A percentile compares a stretch with the other conserved stretches of the same genome.
Evolutionary conservation across 139 green algal species (phyloP).

Genomic region (Gonium pectorale): DNA sequence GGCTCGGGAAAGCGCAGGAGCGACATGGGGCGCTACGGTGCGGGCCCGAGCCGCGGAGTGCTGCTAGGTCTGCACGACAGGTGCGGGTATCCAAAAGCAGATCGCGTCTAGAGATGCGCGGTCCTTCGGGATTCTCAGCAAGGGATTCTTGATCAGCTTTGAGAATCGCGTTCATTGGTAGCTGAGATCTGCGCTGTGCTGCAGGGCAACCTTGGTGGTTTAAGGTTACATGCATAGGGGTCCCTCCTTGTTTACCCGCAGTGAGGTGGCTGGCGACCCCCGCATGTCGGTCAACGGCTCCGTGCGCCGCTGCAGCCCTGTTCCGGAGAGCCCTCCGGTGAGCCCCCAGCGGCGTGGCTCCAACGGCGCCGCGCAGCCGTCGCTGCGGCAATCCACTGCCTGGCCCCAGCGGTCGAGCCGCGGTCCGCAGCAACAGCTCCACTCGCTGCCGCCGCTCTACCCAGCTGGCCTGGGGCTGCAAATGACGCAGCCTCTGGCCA

Average conservation of each 20-base stretch:
- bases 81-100: too few species aligned
- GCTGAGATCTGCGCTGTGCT: not conserved
- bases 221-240: not conserved
- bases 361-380: not conserved
- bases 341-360: conserved; percentile 34
- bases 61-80: not conserved
- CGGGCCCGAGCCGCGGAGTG: not conserved
- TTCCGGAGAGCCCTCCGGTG: conserved; percentile 15
- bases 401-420: too few species aligned
- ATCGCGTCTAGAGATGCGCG: too few species aligned
- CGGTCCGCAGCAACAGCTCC: too few species aligned
- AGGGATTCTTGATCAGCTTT: too few species aligned
- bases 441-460: too few species aligned
- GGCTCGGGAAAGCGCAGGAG: conserved; percentile 22
- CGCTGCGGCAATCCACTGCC: not conserved
- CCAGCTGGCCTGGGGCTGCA: too few species aligned
- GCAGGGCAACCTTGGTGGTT: not conserved
- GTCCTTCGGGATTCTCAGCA: too few species aligned
- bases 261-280: not conserved
- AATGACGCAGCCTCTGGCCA: too few species aligned
- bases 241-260: not conserved
- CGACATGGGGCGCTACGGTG: conserved; percentile 34
- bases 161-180: not conserved
- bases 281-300: conserved; percentile 21
- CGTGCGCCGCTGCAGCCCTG: not conserved